Percentiles rank a stretch among this genome's conserved stretches.
Conservation (phyloP, 768 basidiomycete genomes). For the Gautieria morchelliformis region DNA sequence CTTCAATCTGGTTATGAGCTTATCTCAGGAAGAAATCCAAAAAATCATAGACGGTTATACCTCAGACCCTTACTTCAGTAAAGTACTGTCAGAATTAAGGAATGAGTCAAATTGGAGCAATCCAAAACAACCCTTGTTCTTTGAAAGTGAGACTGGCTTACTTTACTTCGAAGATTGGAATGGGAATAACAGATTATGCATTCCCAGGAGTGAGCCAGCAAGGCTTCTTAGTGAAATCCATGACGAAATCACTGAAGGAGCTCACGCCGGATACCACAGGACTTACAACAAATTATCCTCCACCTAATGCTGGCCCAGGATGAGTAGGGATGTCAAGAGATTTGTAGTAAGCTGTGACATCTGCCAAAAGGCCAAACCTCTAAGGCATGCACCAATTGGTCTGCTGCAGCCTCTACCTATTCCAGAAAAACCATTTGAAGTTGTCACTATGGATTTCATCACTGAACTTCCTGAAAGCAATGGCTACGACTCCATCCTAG, state of each 20-base stretch:
- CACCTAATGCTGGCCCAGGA: constrained; percentile 18
- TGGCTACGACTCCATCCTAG: constrained; percentile 14
- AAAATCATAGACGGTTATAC: not conserved
- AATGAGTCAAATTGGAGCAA: constrained; percentile 1
- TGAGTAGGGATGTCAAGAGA: constrained; percentile 14
- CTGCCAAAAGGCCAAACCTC: constrained; percentile 11
- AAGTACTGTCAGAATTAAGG: not conserved
- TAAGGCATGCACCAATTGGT: not conserved
- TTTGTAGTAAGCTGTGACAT: constrained; percentile 21
- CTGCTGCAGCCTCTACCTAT: constrained; percentile 7
- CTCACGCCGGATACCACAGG: constrained; percentile 15
- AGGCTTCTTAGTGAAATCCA: constrained; percentile 2
- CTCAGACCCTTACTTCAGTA: not conserved
- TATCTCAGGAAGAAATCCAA: not conserved
- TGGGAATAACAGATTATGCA: constrained; percentile 2
- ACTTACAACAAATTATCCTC: constrained; percentile 10
- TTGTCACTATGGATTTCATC: constrained; percentile 19
- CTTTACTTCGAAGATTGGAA: constrained; percentile 2
- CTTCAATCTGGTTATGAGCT: not conserved
- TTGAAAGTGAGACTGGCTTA: constrained; percentile 7
- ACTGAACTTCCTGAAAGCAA: constrained; percentile 13
- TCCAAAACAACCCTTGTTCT: constrained; percentile 8
- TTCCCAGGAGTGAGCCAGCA: constrained; percentile 3
- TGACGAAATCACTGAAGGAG: constrained; percentile 12
- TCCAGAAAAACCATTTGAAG: constrained; percentile 14